phyloP scores from a whole-genome alignment of 108 stramenopile species.

The Asterionellopsis glacialis region DNA sequence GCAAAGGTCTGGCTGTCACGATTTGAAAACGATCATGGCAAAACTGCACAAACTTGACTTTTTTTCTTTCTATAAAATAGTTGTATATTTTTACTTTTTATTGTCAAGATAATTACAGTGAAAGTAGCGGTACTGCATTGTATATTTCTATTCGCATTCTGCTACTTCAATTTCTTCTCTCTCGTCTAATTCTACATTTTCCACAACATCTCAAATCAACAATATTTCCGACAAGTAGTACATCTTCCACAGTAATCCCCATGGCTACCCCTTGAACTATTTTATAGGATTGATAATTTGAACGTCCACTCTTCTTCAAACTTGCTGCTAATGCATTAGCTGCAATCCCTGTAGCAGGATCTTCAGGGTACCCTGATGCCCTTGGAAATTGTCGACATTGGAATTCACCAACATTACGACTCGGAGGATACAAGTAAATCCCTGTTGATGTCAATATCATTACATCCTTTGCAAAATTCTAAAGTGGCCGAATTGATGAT shows the following conservation, averaged over 20 bases:
- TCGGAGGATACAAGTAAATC: slow-evolving; percentile 44
- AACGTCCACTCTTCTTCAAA: slow-evolving; percentile 11
- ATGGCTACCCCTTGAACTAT: slow-evolving; percentile 63
- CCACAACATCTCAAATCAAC: too few relatives aligned
- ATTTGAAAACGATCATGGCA: too few relatives aligned
- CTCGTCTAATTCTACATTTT: too few relatives aligned
- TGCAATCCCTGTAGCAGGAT: slow-evolving; percentile 77
- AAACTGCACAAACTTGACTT: too few relatives aligned
- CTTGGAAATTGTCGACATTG: slow-evolving; percentile 66
- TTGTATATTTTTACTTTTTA: too few relatives aligned
- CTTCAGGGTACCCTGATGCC: slow-evolving; percentile 62
- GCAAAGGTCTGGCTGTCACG: too few relatives aligned
- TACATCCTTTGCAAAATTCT: slow-evolving; percentile 44
- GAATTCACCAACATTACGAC: slow-evolving; percentile 13
- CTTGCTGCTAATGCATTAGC: slow-evolving; percentile 65
- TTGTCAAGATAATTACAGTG: too few relatives aligned
- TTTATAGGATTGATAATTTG: slow-evolving; percentile 26
- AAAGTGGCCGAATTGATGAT: too few relatives aligned
- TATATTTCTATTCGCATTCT: too few relatives aligned
- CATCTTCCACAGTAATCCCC: slow-evolving; percentile 22
- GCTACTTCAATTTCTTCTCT: too few relatives aligned
- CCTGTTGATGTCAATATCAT: slow-evolving; percentile 60
- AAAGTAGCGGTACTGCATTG: too few relatives aligned
- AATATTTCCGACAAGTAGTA: not conserved
- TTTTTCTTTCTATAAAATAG: too few relatives aligned